Evolutionary conservation across 2,329 filamentous ascomycete genomes (phyloP), one percentile per base, ranked within the genome.

Genomic region (Cytospora leucostoma): DNA sequence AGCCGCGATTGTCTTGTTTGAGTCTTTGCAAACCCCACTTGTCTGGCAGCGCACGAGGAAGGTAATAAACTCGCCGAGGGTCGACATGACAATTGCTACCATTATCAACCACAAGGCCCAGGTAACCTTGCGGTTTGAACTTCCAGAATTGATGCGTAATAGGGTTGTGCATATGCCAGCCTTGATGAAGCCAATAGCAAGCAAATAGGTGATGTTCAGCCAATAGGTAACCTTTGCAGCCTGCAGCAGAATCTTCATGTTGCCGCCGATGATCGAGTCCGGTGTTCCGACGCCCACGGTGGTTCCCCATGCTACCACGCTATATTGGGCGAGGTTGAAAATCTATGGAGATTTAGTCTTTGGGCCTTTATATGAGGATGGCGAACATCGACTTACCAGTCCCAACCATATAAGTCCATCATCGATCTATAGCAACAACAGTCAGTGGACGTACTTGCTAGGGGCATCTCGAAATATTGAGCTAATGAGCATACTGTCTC

Each of bases 251-350:
- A 59, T 44, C n/a, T 49, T 35, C 6, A 11, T 7, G 11, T 21
- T 7, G 2, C 17, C 4, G 10, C 21, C 12, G 2, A 52, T 27
- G 35, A 59, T 59, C 1, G 35, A 53, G n/a, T 59, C 49, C 3
- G 57, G 57, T 4, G 49, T 40, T n/a, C 57, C 57, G 17, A 59
- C 21, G 17, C 57, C 57, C 8, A 59, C 57, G 1, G 49, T 59
- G 32, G 57, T 59, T 3, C 57, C 57, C 57, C 57, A 59, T 21
- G 35, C 49, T 2, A 52, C 47, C 7, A 53, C 7, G 1, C 11
- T 34, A 34, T 59, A 59, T 12, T 40, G 21, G 17, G 32, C 12
- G 12, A 53, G 38, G 13, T 53, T 59, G 8, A 40, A 59, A 1
- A 44, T 44, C 57, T 59, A 2, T 19, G 0, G 7, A 1, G 5